These are phyloP conservation scores for Centrapalus pauciflorus DNA, from an alignment of 129 eudicot genomes.

Conservation along the genomic window DNA sequence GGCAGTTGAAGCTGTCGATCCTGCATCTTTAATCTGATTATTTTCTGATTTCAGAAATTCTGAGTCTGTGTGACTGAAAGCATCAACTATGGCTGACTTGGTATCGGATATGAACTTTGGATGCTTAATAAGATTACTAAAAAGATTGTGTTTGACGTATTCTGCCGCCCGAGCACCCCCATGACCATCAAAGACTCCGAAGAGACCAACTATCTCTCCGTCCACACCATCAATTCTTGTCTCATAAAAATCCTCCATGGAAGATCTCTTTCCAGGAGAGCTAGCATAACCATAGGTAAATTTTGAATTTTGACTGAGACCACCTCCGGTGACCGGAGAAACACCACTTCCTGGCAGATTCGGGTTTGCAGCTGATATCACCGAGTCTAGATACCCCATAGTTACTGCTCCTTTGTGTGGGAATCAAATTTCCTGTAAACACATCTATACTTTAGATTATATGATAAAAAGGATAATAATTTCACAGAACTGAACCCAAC, in stretches of 20 bases:
- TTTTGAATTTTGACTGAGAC: slow-evolving; percentile 74
- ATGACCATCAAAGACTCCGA: slow-evolving; percentile 98
- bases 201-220: slow-evolving; percentile 86
- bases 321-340: slow-evolving; percentile 29
- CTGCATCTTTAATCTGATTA: slow-evolving; percentile 87
- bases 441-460: background rate
- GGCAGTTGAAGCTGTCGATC: slow-evolving; percentile 99
- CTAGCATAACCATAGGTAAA: slow-evolving; percentile 95
- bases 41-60: slow-evolving; percentile 91
- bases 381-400: slow-evolving; percentile 30
- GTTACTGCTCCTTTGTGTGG: no score
- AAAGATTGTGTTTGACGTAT: slow-evolving; percentile 83
- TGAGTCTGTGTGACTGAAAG: slow-evolving; percentile 84
- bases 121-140: slow-evolving; percentile 78
- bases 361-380: slow-evolving; percentile 12
- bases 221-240: slow-evolving; percentile 93
- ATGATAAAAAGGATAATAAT: background rate
- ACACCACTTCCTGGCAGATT: slow-evolving; percentile 27
- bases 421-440: slow-evolving; percentile 10
- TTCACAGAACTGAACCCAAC: background rate
- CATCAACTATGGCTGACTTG: slow-evolving; percentile 93
- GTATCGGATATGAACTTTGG: slow-evolving; percentile 94
- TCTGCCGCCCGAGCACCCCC: slow-evolving; percentile 99
- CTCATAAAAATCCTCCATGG: slow-evolving; percentile 98
- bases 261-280: slow-evolving; percentile 88